Conservation (phyloP, 768 basidiomycete species). For the Trichaptum fuscoviolaceum region DNA sequence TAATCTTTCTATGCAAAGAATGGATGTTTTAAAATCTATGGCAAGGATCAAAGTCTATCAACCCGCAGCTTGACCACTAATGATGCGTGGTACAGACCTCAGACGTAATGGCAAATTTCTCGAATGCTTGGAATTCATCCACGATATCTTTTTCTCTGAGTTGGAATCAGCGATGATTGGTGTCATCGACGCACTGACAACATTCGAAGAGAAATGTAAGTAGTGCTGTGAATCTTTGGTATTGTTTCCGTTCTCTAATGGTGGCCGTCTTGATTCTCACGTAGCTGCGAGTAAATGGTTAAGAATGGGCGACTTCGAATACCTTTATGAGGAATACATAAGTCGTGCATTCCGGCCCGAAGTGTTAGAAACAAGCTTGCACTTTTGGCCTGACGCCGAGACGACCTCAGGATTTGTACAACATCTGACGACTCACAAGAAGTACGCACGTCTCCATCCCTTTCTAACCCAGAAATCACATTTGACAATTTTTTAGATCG, state of each 20-base stretch:
- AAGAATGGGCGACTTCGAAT: neutral
- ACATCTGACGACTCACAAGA: too few relatives aligned
- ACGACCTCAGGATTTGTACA: too few relatives aligned
- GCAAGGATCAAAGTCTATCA: too few relatives aligned
- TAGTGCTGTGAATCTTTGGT: neutral
- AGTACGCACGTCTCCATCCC: too few relatives aligned
- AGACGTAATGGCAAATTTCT: neutral
- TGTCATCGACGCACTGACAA: neutral
- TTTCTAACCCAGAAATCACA: too few relatives aligned
- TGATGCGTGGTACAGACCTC: too few relatives aligned
- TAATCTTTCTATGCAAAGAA: too few relatives aligned
- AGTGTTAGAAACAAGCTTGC: too few relatives aligned
- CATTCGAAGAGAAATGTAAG: neutral
- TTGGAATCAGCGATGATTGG: neutral
- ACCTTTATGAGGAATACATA: neutral
- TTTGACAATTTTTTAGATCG: neutral
- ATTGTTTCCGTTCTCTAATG: neutral
- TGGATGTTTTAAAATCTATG: too few relatives aligned
- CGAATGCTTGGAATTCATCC: neutral
- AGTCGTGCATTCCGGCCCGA: neutral
- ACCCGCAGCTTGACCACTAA: too few relatives aligned
- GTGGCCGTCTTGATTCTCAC: neutral
- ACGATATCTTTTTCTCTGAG: neutral
- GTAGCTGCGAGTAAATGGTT: neutral
- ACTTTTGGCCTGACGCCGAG: too few relatives aligned